phyloP scores from a whole-genome alignment of 108 stramenopile species.

The Mayamaea pseudoterrestris region DNA sequence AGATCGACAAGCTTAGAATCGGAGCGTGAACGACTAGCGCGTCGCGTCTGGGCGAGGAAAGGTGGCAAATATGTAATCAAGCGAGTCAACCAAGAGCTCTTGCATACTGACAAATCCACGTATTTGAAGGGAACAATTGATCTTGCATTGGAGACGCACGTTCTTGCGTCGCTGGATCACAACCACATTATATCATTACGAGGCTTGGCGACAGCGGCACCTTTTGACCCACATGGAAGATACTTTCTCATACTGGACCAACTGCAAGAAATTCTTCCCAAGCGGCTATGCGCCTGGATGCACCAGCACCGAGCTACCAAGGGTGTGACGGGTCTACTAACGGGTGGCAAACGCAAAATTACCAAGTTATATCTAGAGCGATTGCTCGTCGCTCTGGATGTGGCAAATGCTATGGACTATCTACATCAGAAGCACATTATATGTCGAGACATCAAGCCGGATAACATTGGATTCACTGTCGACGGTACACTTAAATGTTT shows the following conservation, averaged over 20 bases:
- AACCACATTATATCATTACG: conserved; percentile 34
- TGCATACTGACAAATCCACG: conserved; percentile 21
- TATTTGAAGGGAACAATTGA: conserved; percentile 53
- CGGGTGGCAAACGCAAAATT: conserved; percentile 20
- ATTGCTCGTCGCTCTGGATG: conserved; percentile 26
- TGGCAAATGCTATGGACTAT: conserved; percentile 26
- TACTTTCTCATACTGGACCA: conserved; percentile 43
- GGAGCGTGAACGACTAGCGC: conserved; percentile 3
- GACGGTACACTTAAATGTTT: conserved; percentile 23
- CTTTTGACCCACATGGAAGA: conserved; percentile 18
- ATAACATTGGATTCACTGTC: conserved; percentile 29
- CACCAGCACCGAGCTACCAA: conserved; percentile 26
- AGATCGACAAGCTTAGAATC: conserved; percentile 1
- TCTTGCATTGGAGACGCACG: conserved; percentile 43
- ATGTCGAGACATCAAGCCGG: conserved; percentile 37
- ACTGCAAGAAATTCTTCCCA: conserved; percentile 24
- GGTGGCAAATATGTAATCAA: conserved; percentile 21
- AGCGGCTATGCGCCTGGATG: conserved; percentile 26
- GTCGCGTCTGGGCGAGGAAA: conserved; percentile 7
- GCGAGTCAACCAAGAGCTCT: conserved; percentile 11
- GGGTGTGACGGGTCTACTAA: conserved; percentile 33
- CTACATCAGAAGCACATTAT: conserved; percentile 25
- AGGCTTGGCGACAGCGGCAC: conserved; percentile 10
- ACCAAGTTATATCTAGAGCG: conserved; percentile 15
- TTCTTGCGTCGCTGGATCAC: conserved; percentile 26